Conservation (phyloP, 768 basidiomycete genomes). For the Pleurotus ostreatus region DNA sequence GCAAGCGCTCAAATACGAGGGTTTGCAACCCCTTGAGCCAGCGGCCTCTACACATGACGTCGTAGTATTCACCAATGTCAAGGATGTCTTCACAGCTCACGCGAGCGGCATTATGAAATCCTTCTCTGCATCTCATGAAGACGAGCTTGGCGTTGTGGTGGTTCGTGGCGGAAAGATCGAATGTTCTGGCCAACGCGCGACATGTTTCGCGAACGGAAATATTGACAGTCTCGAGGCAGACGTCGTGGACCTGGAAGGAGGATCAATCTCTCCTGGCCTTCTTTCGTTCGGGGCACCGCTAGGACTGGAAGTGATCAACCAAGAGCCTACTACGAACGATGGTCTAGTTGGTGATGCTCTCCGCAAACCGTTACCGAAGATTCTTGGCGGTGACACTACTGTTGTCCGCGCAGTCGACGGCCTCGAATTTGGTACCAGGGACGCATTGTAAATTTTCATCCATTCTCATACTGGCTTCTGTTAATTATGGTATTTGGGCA, state of each 20-base stretch:
- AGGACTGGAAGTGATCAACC: constrained; percentile 64
- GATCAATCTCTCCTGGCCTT: constrained; percentile 61
- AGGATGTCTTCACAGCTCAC: constrained; percentile 32
- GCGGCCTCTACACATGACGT: constrained; percentile 26
- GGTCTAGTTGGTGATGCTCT: constrained; percentile 59
- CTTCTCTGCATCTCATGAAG: constrained; percentile 15
- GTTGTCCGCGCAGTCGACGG: constrained; percentile 73
- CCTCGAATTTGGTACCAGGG: constrained; percentile 61
- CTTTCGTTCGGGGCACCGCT: constrained; percentile 69
- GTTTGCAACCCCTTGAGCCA: constrained; percentile 67
- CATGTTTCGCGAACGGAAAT: constrained; percentile 11
- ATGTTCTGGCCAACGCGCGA: constrained; percentile 36
- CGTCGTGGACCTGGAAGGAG: constrained; percentile 66
- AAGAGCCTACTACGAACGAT: constrained; percentile 69
- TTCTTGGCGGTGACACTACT: constrained; percentile 47
- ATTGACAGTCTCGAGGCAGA: constrained; percentile 19
- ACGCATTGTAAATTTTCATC: constrained; percentile 56
- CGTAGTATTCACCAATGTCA: constrained; percentile 65
- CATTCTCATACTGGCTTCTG: neutral
- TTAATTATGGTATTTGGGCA: constrained; percentile 18
- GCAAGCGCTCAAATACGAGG: constrained; percentile 60
- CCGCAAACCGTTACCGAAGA: constrained; percentile 34
- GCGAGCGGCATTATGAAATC: constrained; percentile 23
- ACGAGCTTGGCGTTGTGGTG: constrained; percentile 30
- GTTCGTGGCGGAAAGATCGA: constrained; percentile 42